Conservation (phyloP, 441 rosid species). For the Adansonia grandidieri region DNA sequence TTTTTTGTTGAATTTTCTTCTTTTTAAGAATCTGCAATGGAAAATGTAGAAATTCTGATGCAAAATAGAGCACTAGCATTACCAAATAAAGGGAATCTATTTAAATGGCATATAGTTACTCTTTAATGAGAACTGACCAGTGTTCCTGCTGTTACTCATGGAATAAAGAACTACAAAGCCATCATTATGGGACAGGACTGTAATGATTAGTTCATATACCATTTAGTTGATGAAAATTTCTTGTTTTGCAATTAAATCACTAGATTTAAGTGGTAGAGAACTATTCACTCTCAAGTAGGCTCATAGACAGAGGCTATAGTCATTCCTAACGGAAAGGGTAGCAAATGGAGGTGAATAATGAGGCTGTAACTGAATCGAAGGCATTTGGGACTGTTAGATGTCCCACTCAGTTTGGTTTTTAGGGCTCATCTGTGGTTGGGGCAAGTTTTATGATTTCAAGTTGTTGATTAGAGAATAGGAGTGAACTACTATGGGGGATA, state of each 20-base stretch:
- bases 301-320: neutral
- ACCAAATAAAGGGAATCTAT: neutral
- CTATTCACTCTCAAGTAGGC: neutral
- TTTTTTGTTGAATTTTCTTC: neutral
- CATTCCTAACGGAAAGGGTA: neutral
- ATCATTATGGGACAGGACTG: neutral
- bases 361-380: neutral
- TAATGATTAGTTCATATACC: neutral
- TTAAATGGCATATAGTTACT: neutral
- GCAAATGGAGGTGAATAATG: neutral
- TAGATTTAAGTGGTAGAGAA: neutral
- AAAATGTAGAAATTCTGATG: neutral
- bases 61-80: neutral
- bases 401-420: neutral
- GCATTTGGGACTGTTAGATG: neutral
- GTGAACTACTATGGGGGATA: neutral
- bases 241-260: neutral
- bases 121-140: neutral
- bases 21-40: neutral
- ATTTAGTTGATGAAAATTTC: neutral
- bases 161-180: neutral
- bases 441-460: neutral
- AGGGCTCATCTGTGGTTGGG: neutral
- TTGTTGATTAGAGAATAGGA: neutral
- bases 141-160: neutral